Base-by-base conservation (phyloP, 2,329 filamentous ascomycete species). In the Cyphellophora attinorum region DNA sequence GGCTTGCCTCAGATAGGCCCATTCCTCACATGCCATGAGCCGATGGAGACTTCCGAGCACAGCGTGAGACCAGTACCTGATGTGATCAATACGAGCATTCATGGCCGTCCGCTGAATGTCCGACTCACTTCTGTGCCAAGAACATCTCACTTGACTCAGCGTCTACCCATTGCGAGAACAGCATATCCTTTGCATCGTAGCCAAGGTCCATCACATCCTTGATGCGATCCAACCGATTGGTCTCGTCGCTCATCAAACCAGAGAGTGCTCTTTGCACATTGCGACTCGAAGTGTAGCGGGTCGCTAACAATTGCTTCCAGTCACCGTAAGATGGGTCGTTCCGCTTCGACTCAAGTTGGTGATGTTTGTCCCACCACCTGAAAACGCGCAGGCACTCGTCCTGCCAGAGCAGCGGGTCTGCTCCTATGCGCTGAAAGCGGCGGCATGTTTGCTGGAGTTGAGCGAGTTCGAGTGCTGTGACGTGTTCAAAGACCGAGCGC, bases 101-200 rank as follows among this genome's bases (percentile, higher is more conserved):
- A 34, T 19, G 25, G 19, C 33, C 30, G 27, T 41, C 35, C 46
- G 38, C 58, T 12, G 13, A 29, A 19, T 39, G 2, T 19, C 11
- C 29, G 3, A 40, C 50, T 45, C 45, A 76, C 61, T 79, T 76
- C 55, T 84, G 73, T 11, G 89, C 83, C 49, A 98, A 61, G 34
- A 82, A 74, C 60, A 95, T 85, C n/a, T n/a, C n/a, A n/a, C n/a
- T n/a, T n/a, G n/a, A n/a, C n/a, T n/a, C n/a, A n/a, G n/a, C n/a
- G n/a, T n/a, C n/a, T n/a, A n/a, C n/a, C n/a, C n/a, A n/a, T n/a
- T n/a, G n/a, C n/a, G n/a, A n/a, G n/a, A n/a, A n/a, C 31, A 96
- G 68, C 35, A 78, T 79, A 55, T 95, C 88, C 56, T 95, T 95
- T 29, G 81, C 83, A 62, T 96, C 86, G 51, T 88, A 89, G 1